Percentiles rank a stretch among this genome's conserved stretches.
Evolutionary conservation across 805 yeast species (phyloP).

Genomic region (Saccharomycopsis malanga): DNA sequence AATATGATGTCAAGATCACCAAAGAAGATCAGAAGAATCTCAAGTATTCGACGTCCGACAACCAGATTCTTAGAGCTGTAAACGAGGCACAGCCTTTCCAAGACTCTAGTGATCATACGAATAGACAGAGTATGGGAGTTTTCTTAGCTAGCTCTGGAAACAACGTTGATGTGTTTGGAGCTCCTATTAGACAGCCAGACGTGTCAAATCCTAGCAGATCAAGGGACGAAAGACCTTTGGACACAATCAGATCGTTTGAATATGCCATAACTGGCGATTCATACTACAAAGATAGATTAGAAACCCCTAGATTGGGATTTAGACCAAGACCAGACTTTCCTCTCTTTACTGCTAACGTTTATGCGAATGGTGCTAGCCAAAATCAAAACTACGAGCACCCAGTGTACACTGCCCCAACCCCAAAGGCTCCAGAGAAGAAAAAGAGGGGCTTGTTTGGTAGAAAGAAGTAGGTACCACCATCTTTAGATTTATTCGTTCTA

Average conservation of each 20-base stretch:
- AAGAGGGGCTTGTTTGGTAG: slow-evolving; percentile 78
- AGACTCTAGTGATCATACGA: slow-evolving; percentile 38
- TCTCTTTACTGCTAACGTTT: slow-evolving; percentile 37
- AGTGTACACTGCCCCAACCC: slow-evolving; percentile 49
- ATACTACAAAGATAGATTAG: slow-evolving; percentile 71
- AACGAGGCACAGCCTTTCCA: slow-evolving; percentile 96
- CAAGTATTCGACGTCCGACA: slow-evolving; percentile 33
- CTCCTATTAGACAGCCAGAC: slow-evolving; percentile 70
- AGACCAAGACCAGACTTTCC: slow-evolving; percentile 74
- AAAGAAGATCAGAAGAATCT: slow-evolving; percentile 26
- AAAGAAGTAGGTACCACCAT: slow-evolving; percentile 37
- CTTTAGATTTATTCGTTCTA: too few relatives aligned
- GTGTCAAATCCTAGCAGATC: slow-evolving; percentile 88
- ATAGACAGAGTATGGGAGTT: slow-evolving; percentile 32
- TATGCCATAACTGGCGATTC: slow-evolving; percentile 89
- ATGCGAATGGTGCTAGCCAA: slow-evolving; percentile 26
- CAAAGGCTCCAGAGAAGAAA: slow-evolving; percentile 47
- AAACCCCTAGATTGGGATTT: slow-evolving; percentile 76
- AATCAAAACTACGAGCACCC: slow-evolving; percentile 32
- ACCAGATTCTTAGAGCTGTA: slow-evolving; percentile 89
- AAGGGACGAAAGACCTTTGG: slow-evolving; percentile 94
- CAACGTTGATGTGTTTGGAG: slow-evolving; percentile 79
- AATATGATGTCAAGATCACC: slow-evolving; percentile 42
- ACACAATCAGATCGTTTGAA: slow-evolving; percentile 90
- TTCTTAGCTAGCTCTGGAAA: slow-evolving; percentile 44